Evolutionary conservation across 768 basidiomycete species (phyloP), one percentile per base, ranked within the genome.

Genomic region (Pleurotus djamor): DNA sequence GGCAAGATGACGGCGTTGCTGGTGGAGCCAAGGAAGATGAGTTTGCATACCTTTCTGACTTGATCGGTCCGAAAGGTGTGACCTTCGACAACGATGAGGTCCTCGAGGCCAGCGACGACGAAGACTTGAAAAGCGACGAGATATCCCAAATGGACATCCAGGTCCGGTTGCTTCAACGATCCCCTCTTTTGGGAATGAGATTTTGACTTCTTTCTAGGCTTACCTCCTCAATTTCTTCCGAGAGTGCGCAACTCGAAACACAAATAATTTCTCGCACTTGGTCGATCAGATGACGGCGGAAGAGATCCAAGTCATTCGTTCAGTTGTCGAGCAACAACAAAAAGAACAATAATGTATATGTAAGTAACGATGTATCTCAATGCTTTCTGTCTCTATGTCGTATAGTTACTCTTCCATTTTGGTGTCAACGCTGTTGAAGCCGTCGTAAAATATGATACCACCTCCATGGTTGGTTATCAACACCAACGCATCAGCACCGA

Each of bases 51-150:
- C 74, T 97, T 38, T 94, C 94, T 4, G 91, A 94, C 50, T 80
- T 93, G 79, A 80, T 94, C 51, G 88, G 89, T 9, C 85, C 87
- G 1, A 86, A 83, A 51, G 90, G 87, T 6, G 79, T 84, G 66
- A 82, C 87, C 28, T 84, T 89, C 65, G 91, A 92, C 66, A 89
- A 88, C 62, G 91, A 93, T 65, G 87, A 89, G 47, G 78, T 87
- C n/a, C 72, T 88, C 51, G 83, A 89, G 13, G 85, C 84, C 47
- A 84, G 80, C 45, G 89, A 88, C 63, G 96, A 98, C 68, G 93
- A 95, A 62, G 96, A 98, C 69, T 79, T 98, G 50, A 85, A 84
- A 74, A 85, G 83, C 57, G 96, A 98, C 71, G 88, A 92, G 4
- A 79, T 97, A 58, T 92, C 89, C 21, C 86, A 88, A 59, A 88